Evolutionary conservation across 148 eudicot genomes (phyloP), one percentile per base, ranked within the genome.

Genomic region (Dysphania ambrosioides): DNA sequence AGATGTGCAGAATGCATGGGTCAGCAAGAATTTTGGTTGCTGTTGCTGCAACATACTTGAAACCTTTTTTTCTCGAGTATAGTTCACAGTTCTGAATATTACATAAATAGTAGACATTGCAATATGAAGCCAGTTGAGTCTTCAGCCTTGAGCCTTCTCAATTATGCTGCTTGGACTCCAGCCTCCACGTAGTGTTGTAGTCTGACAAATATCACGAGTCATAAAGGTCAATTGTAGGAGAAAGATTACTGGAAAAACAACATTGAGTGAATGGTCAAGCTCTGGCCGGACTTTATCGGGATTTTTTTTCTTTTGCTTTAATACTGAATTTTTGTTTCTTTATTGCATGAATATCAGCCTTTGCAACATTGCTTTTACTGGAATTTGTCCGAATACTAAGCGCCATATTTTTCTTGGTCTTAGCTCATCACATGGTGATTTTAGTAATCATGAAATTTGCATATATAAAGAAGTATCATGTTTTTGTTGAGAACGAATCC

Each of bases 141-240:
- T 47, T 13, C 51, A 47, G 51, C 51, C 21, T 47, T 47, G 51
- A 47, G 51, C 51, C 16, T 47, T 47, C 3, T 47, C 51, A 47
- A 4, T 12, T 16, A 47, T 47, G 68, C 68, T 65, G 42, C 29
- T 36, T 65, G 68, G 68, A 65, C n/a, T n/a, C n/a, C n/a, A 65
- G 68, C 27, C 26, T 65, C 44, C 44, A 65, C 26, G 12, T 35
- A 65, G 68, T 65, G 24, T 35, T 65, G 24, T 65, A 19, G 7
- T 19, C 21, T 34, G 68, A 64, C 68, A 64, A 36, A 16, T 26
- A 29, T 64, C 35, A 13, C 6, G 2, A 16, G 2, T 23, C 27
- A 64, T 38, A 62, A 32, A 30, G 36, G 10, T 65, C 18, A 34
- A 8, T 34, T 34, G n/a, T 34, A 65, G 9, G 38, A 64, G n/a